Evolutionary conservation across 2,329 filamentous ascomycete species (phyloP).

Genomic region (Botrytis paeoniae): DNA sequence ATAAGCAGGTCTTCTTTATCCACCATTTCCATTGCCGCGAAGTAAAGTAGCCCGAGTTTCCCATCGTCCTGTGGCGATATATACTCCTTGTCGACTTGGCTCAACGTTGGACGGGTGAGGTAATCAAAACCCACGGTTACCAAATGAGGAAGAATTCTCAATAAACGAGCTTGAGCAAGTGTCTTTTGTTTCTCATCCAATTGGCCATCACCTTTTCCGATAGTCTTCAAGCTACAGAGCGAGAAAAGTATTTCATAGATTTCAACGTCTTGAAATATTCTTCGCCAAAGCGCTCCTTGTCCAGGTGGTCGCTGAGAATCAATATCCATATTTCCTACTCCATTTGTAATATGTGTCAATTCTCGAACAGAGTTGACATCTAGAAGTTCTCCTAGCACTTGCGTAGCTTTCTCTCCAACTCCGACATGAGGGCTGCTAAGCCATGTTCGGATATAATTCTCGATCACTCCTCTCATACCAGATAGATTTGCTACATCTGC

Average conservation of each 20-base stretch:
- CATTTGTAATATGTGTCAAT: conserved; percentile 31
- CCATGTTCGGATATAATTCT: conserved; percentile 51
- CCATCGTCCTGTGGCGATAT: conserved; percentile 16
- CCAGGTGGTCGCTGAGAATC: conserved; percentile 44
- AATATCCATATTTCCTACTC: conserved; percentile 40
- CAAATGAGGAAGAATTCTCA: conserved; percentile 37
- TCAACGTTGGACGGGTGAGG: conserved; percentile 32
- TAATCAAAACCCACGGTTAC: conserved; percentile 33
- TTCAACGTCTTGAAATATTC: conserved; percentile 48
- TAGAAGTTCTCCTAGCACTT: conserved; percentile 52
- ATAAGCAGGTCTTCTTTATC: conserved; percentile 38
- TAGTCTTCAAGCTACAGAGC: conserved; percentile 36
- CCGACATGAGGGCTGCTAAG: conserved; percentile 51
- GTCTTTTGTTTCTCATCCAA: conserved; percentile 38
- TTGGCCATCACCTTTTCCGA: conserved; percentile 25
- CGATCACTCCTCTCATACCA: conserved; percentile 48
- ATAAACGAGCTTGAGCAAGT: conserved; percentile 37
- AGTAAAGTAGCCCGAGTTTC: conserved; percentile 34
- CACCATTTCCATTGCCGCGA: conserved; percentile 37
- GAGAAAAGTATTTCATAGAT: conserved; percentile 47
- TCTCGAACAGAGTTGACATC: conserved; percentile 51
- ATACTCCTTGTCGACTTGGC: conserved; percentile 33
- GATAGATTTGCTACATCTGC: conserved; percentile 51
- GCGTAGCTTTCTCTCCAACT: conserved; percentile 53
- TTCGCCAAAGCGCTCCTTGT: conserved; percentile 52